Percentiles rank a stretch among this genome's conserved stretches.
Conservation (phyloP, 345 rosid genomes). For the Atalantia buxifolia region DNA sequence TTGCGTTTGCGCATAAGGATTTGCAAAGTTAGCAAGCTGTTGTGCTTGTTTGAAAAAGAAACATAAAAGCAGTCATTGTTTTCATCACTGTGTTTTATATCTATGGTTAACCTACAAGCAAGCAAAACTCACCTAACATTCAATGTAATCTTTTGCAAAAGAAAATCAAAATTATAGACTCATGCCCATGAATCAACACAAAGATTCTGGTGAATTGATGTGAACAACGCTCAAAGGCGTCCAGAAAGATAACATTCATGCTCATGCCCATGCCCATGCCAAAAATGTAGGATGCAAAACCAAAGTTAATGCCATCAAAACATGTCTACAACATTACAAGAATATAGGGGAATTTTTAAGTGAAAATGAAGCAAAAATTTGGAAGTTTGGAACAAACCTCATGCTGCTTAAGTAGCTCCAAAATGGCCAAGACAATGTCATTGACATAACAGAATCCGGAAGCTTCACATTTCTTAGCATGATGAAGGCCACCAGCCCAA, state of each 20-base stretch:
- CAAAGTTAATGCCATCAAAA: background rate
- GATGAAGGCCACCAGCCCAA: constrained; percentile 71
- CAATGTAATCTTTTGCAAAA: background rate
- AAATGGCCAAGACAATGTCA: constrained; percentile 60
- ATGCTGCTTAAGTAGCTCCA: constrained; percentile 59
- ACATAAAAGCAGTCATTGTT: background rate
- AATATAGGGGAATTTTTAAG: background rate
- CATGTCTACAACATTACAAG: background rate
- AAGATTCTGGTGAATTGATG: background rate
- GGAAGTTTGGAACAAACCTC: constrained; percentile 35
- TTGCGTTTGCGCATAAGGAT: background rate
- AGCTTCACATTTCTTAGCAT: constrained; percentile 70
- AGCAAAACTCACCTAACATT: background rate
- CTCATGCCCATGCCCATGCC: background rate
- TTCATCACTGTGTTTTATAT: background rate
- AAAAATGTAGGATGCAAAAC: background rate
- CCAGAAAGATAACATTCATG: background rate
- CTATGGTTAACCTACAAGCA: background rate
- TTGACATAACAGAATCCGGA: constrained; percentile 70
- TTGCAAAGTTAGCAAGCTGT: background rate
- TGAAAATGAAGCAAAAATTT: background rate
- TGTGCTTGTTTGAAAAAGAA: background rate
- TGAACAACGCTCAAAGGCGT: background rate
- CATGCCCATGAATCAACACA: background rate
- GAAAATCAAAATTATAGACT: background rate